Conservation (phyloP, 257 asterid genomes). For the Capsicum chinense region DNA sequence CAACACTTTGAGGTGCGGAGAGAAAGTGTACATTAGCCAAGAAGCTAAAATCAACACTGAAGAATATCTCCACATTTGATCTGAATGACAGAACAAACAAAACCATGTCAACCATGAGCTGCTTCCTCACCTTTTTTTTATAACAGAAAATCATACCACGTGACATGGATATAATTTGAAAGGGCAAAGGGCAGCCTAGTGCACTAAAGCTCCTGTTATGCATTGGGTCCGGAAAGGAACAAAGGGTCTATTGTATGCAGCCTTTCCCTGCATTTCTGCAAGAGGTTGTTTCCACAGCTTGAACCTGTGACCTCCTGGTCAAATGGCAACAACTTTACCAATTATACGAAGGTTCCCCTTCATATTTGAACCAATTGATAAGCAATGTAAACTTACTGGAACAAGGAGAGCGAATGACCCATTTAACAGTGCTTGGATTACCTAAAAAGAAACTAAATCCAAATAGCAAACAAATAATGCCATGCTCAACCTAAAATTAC, state of each 20-base stretch:
- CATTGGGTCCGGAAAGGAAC: too few relatives aligned
- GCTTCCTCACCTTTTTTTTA: background rate
- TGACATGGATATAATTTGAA: too few relatives aligned
- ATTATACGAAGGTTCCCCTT: too few relatives aligned
- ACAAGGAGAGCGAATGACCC: background rate
- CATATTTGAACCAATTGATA: background rate
- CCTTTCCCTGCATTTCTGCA: too few relatives aligned
- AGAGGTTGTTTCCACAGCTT: too few relatives aligned
- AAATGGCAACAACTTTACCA: too few relatives aligned
- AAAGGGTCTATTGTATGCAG: too few relatives aligned
- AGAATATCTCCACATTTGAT: constrained; percentile 5
- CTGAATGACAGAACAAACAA: background rate
- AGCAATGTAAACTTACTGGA: background rate
- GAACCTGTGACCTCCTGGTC: too few relatives aligned
- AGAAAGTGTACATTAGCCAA: constrained; percentile 17
- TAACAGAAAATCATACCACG: background rate
- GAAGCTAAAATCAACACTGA: background rate
- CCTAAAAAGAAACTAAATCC: background rate
- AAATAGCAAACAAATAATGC: background rate
- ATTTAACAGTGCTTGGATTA: background rate
- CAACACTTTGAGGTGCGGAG: constrained; percentile 25
- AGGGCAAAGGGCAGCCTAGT: too few relatives aligned
- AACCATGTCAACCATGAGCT: background rate
- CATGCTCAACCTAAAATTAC: background rate
- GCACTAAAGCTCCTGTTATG: too few relatives aligned